Percentiles rank a stretch among this genome's conserved stretches.
Conservation (phyloP, 2,329 filamentous ascomycete species). For the Xylaria multiplex region DNA sequence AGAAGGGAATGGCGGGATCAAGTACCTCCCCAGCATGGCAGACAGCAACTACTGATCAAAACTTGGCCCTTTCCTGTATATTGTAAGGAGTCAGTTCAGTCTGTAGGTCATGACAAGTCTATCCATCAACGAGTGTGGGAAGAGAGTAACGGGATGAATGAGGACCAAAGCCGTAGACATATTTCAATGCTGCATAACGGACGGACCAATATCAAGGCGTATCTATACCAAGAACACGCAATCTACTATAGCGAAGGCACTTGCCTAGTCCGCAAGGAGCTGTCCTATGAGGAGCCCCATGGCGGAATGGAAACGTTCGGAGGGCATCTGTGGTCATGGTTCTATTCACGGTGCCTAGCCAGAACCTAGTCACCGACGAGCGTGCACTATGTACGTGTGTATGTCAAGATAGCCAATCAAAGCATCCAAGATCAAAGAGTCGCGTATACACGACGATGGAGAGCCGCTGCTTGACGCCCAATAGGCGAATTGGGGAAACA, state of each 20-base stretch:
- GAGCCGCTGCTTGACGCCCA: constrained; percentile 32
- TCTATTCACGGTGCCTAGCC: constrained; percentile 19
- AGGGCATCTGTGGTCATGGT: constrained; percentile 29
- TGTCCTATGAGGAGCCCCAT: constrained; percentile 27
- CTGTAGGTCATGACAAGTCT: constrained; percentile 14
- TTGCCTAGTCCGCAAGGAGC: constrained; percentile 30
- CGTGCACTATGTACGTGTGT: constrained; percentile 17
- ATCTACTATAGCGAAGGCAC: constrained; percentile 16
- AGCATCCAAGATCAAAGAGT: constrained; percentile 4
- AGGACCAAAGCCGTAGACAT: constrained; percentile 35
- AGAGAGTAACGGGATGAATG: constrained; percentile 10
- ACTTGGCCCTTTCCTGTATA: constrained; percentile 12
- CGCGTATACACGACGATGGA: constrained; percentile 29
- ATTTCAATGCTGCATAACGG: constrained; percentile 29
- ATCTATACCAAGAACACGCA: not conserved
- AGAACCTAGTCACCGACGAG: constrained; percentile 6
- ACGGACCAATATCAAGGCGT: not conserved
- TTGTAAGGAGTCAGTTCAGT: constrained; percentile 11
- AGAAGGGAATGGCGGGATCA: constrained; percentile 11
- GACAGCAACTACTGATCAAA: constrained; percentile 17
- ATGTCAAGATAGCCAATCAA: constrained; percentile 20
- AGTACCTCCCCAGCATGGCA: constrained; percentile 35
- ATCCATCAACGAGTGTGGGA: constrained; percentile 11
- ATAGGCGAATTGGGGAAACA: constrained; percentile 27
- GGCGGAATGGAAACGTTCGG: constrained; percentile 26